Conservation (phyloP, 1,284 basidiomycete genomes). For the Mixia osmundae region DNA sequence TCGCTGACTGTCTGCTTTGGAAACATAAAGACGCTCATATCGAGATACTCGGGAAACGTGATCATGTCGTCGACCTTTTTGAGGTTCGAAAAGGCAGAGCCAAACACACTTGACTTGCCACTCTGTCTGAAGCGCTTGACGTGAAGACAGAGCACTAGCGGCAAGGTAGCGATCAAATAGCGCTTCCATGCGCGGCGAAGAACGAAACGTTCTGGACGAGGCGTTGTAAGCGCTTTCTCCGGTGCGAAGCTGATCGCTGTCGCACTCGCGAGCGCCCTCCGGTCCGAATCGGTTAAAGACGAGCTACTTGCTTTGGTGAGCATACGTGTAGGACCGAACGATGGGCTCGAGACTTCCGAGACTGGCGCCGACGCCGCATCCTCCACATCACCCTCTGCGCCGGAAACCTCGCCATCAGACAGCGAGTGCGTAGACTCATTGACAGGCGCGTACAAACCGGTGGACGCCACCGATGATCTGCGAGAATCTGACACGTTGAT, state of each 20-base stretch:
- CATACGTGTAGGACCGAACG: too few species aligned
- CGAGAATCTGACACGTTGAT: too few species aligned
- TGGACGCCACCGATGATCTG: too few species aligned
- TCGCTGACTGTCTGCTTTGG: constrained; percentile 25
- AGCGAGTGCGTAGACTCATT: too few species aligned
- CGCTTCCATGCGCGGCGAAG: constrained; percentile 71
- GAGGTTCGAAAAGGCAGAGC: constrained; percentile 32
- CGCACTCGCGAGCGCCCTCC: too few species aligned
- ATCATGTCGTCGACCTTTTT: constrained; percentile 74
- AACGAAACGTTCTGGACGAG: constrained; percentile 26
- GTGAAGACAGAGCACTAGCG: constrained; percentile 72
- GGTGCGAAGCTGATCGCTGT: neutral
- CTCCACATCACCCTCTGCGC: too few species aligned
- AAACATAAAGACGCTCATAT: constrained; percentile 62
- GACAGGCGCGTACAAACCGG: too few species aligned
- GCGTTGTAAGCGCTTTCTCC: constrained; percentile 4
- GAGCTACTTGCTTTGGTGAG: too few species aligned
- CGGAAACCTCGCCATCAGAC: too few species aligned
- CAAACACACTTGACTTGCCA: constrained; percentile 27
- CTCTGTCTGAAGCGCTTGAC: constrained; percentile 77
- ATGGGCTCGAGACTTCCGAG: too few species aligned
- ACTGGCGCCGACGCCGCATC: too few species aligned
- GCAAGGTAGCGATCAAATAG: constrained; percentile 55
- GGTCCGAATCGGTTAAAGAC: too few species aligned
- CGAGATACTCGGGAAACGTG: constrained; percentile 61